Base-by-base conservation (phyloP, 495 filamentous ascomycete genomes). In the Margaritispora aquatica region DNA sequence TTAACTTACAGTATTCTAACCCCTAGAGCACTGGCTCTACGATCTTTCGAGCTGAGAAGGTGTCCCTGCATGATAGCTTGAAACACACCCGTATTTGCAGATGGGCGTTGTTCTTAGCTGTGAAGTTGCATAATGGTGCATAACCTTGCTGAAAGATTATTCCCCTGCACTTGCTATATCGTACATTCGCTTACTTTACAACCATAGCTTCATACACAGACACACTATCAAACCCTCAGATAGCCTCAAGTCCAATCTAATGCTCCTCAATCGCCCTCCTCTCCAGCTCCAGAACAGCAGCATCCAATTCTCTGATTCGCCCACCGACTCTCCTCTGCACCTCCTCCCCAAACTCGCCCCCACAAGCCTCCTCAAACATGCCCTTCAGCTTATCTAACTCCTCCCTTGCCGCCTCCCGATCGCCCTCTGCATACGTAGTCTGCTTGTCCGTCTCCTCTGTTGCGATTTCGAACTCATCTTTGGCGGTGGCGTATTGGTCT, bases 401-500 rank as follows among this genome's bases (percentile, higher is more conserved):
- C 57, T 78, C 74, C 23, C 75, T 60, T 22, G 80, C 80, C 11
- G 80, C 79, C n/a, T 68, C 73, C 15, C 80, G 66, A 67, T 83
- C 80, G 38, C 76, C 76, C 19, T 68, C 69, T 8, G 79, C 80
- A 60, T 82, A 83, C 31, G 79, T 73, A 24, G 79, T 74, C 36
- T 76, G 73, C 67, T 79, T 79, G 50, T 76, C 74, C 9, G 80
- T 83, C 59, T 82, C 80, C 61, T 83, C 80, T 31, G 69, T 68
- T 17, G 80, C 80, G 53, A 83, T 80, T 49, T 83, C 79, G 68
- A 83, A 83, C 58, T 79, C 78, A 63, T 80, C 77, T 59, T 71
- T 70, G 0, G 77, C 77, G 2, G 75, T 79, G 51, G 71, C 73
- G 63, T 77, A 78, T 60, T 61, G 70, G 44, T 79, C 76, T 62